Evolutionary conservation across 176 grass and related monocot genomes (phyloP).

Genomic region (Triticum monococcum): DNA sequence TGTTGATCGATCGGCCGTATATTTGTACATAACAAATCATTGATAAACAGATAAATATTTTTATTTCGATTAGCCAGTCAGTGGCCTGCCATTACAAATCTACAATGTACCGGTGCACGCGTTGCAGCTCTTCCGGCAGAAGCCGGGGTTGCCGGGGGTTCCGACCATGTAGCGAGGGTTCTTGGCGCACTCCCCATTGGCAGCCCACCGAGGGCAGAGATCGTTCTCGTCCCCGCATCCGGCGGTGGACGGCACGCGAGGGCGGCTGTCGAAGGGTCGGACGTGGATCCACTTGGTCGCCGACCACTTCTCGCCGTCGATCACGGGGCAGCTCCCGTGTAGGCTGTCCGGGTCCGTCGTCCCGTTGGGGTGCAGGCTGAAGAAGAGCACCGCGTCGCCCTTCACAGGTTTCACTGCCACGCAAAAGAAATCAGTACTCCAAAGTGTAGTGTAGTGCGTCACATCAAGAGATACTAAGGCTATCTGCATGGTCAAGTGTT

Average conservation of each 20-base stretch:
- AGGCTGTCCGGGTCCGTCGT: conserved; percentile 36
- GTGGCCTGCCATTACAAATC: not conserved
- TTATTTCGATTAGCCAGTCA: not conserved
- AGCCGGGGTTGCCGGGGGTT: conserved; percentile 36
- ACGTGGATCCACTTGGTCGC: conserved; percentile 63
- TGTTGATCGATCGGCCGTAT: not conserved
- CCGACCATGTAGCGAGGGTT: conserved; percentile 60
- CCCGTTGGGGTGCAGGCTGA: conserved; percentile 44
- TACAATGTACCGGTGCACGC: conserved; percentile 16
- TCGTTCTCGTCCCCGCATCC: conserved; percentile 45
- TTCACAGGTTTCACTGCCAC: conserved; percentile 58
- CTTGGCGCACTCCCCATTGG: conserved; percentile 51
- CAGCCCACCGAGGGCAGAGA: conserved; percentile 37
- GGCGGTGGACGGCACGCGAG: not conserved
- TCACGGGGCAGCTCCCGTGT: conserved; percentile 59
- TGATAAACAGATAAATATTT: not conserved
- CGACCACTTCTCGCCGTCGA: conserved; percentile 64
- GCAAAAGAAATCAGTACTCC: not conserved
- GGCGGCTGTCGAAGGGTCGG: conserved; percentile 21
- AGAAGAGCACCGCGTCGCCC: conserved; percentile 67
- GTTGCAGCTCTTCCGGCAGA: conserved; percentile 57
- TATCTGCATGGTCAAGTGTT: too few relatives aligned
- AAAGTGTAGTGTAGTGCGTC: too few relatives aligned
- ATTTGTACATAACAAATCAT: not conserved
- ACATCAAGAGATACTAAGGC: too few relatives aligned